Evolutionary conservation across 1,284 basidiomycete species (phyloP).

Genomic region (Sutorius eximius): DNA sequence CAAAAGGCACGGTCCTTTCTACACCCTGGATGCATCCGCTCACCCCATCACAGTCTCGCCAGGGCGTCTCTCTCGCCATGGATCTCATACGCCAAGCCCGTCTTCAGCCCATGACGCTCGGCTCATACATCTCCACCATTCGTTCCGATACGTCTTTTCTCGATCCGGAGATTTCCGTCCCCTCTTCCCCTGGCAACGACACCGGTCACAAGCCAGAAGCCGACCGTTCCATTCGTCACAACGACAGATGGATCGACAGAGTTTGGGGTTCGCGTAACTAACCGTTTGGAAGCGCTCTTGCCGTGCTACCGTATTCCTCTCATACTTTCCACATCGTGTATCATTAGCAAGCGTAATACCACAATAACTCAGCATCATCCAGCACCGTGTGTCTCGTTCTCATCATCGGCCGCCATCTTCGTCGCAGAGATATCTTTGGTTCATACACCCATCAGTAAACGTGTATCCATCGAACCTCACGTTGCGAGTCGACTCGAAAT

Average conservation of each 20-base stretch:
- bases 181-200: conserved; percentile 12
- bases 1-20: conserved; percentile 54
- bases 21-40: conserved; percentile 6
- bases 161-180: conserved; percentile 21
- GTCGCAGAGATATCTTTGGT: conserved; percentile 9
- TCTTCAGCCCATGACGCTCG: conserved; percentile 65
- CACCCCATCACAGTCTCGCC: conserved; percentile 62
- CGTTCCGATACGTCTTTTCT: conserved; percentile 37
- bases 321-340: conserved; percentile 26
- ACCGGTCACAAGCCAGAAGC: conserved; percentile 22
- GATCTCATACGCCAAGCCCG: conserved; percentile 73
- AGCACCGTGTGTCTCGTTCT: conserved; percentile 13
- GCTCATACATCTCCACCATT: conserved; percentile 37
- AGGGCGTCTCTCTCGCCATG: conserved; percentile 75
- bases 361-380: conserved; percentile 1
- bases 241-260: conserved; percentile 27
- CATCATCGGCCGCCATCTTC: conserved; percentile 6
- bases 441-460: not conserved
- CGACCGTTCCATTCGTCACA: conserved; percentile 10
- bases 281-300: not conserved
- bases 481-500: conserved; percentile 38
- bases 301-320: conserved; percentile 21
- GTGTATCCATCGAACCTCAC: not conserved
- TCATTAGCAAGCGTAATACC: conserved; percentile 36
- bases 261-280: conserved; percentile 27